Evolutionary conservation across 208 protist genomes (phyloP).

Genomic region (Leptomonas pyrrhocoris): DNA sequence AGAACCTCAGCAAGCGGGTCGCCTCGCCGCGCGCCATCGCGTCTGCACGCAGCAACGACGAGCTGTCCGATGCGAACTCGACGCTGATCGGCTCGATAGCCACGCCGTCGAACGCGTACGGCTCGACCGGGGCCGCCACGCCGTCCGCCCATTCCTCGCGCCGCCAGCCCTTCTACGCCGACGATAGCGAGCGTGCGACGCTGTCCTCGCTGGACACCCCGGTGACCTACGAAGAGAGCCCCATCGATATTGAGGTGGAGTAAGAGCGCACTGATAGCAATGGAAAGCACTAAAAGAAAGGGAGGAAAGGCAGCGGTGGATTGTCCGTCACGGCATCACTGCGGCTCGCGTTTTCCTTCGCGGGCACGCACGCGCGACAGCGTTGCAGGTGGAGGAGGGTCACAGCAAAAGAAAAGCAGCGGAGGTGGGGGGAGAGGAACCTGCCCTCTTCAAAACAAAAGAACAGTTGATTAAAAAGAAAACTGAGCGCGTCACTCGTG

Average conservation of each 20-base stretch:
- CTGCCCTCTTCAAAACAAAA: too few relatives aligned
- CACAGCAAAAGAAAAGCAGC: background rate
- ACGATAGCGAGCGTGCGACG: slow-evolving; percentile 20
- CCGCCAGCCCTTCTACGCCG: slow-evolving; percentile 16
- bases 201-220: slow-evolving; percentile 24
- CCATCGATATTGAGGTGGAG: slow-evolving; percentile 11
- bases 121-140: background rate
- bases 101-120: slow-evolving; percentile 64
- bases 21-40: slow-evolving; percentile 64
- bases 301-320: background rate
- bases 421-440: background rate
- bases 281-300: background rate
- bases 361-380: too few relatives aligned
- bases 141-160: slow-evolving; percentile 11
- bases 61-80: slow-evolving; percentile 41
- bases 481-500: too few relatives aligned
- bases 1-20: slow-evolving; percentile 66
- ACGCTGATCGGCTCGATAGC: slow-evolving; percentile 61
- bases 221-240: slow-evolving; percentile 26
- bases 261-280: background rate
- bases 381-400: too few relatives aligned
- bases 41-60: slow-evolving; percentile 60
- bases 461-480: too few relatives aligned
- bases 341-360: background rate
- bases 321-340: too few relatives aligned